Conservation (phyloP, 352 stramenopile species). For the Blastocystis hominis region DNA sequence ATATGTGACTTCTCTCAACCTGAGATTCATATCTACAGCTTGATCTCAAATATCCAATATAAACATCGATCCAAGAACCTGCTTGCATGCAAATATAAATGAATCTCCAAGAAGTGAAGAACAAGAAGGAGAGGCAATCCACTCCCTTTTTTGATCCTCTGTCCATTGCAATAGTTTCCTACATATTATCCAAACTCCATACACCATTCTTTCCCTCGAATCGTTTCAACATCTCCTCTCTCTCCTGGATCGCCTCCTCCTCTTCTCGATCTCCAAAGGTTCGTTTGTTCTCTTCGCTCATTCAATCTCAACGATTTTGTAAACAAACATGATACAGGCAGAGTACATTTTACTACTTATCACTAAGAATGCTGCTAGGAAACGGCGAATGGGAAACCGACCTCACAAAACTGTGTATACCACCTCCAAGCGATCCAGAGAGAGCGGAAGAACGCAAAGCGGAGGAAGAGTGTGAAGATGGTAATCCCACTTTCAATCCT, state of each 20-base stretch:
- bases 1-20: not conserved
- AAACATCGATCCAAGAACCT: conserved; percentile 19
- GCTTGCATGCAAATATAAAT: conserved; percentile 27
- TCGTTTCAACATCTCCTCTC: conserved; percentile 10
- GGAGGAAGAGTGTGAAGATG: not conserved
- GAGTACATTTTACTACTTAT: conserved; percentile 12
- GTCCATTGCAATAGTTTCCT: conserved; percentile 23
- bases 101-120: not conserved
- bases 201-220: conserved; percentile 11
- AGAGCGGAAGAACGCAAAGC: not conserved
- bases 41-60: not conserved
- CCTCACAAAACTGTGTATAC: not conserved
- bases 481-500: not conserved
- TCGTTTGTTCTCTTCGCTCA: not conserved
- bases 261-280: not conserved
- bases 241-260: not conserved
- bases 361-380: not conserved
- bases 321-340: conserved; percentile 10
- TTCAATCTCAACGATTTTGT: not conserved
- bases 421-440: not conserved
- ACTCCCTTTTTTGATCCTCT: not conserved
- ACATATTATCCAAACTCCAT: not conserved
- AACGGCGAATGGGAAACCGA: not conserved
- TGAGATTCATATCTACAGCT: not conserved
- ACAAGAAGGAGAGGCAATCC: not conserved